Evolutionary conservation across 495 filamentous ascomycete species (phyloP).

Genomic region (Neurospora sp.): DNA sequence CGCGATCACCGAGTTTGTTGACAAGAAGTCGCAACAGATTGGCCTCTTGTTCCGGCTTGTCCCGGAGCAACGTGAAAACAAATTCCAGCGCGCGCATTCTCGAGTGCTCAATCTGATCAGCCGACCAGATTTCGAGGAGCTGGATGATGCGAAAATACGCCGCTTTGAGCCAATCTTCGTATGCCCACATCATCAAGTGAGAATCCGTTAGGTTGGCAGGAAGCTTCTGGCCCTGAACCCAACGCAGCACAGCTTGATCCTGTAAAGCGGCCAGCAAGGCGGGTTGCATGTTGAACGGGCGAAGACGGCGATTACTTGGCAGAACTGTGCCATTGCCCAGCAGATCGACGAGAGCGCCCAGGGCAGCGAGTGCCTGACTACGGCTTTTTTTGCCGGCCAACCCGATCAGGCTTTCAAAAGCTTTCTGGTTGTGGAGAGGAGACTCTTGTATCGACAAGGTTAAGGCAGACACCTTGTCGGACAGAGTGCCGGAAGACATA

Average conservation of each 20-base stretch:
- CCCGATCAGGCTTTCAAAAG: slow-evolving; percentile 68
- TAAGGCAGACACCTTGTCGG: slow-evolving; percentile 91
- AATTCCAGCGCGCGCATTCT: slow-evolving; percentile 76
- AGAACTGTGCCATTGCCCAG: slow-evolving; percentile 78
- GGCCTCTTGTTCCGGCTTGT: slow-evolving; percentile 95
- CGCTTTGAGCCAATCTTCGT: slow-evolving; percentile 87
- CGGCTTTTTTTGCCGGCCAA: slow-evolving; percentile 83
- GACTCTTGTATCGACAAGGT: slow-evolving; percentile 93
- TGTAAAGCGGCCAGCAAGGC: slow-evolving; percentile 60
- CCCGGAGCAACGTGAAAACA: slow-evolving; percentile 78
- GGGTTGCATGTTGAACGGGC: slow-evolving; percentile 69
- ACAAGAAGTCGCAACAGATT: slow-evolving; percentile 85
- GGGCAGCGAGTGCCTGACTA: slow-evolving; percentile 84
- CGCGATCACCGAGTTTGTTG: slow-evolving; percentile 89
- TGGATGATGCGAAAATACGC: slow-evolving; percentile 86
- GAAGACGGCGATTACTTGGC: slow-evolving; percentile 70
- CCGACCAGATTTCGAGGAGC: slow-evolving; percentile 81
- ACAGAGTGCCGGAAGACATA: slow-evolving; percentile 91
- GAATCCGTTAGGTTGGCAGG: slow-evolving; percentile 58
- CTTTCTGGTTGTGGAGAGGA: slow-evolving; percentile 81
- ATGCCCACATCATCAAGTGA: slow-evolving; percentile 83
- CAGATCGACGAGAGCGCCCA: slow-evolving; percentile 87
- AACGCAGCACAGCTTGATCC: slow-evolving; percentile 40
- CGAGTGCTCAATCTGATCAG: slow-evolving; percentile 88
- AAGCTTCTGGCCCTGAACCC: slow-evolving; percentile 56